Evolutionary conservation across 129 eudicot species (phyloP).

Genomic region (Saussurea involucrata): DNA sequence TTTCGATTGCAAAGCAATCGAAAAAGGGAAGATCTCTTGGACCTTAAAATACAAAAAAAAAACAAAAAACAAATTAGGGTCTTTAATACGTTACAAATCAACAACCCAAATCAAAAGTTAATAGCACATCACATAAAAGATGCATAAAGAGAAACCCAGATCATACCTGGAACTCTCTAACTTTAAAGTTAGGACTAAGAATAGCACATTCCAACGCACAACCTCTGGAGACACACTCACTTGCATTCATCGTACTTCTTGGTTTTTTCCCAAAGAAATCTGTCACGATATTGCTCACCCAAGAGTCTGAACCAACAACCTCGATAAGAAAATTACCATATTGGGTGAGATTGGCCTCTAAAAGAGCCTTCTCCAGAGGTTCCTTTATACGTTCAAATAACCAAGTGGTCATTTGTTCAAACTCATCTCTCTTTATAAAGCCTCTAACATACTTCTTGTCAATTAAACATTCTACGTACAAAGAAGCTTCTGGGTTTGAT

Average conservation of each 20-base stretch:
- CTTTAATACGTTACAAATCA: neutral
- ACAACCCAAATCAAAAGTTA: neutral
- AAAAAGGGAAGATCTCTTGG: slow-evolving; percentile 79
- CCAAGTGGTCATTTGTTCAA: slow-evolving; percentile 66
- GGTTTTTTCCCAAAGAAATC: slow-evolving; percentile 93
- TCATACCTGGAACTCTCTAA: slow-evolving; percentile 75
- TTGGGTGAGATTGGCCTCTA: slow-evolving; percentile 64
- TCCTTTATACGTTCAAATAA: slow-evolving; percentile 80
- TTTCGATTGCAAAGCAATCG: slow-evolving; percentile 80
- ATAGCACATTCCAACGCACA: slow-evolving; percentile 87
- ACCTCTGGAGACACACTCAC: slow-evolving; percentile 92
- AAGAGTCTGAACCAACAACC: slow-evolving; percentile 89
- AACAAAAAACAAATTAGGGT: neutral
- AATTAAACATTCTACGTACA: slow-evolving; percentile 82
- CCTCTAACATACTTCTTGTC: slow-evolving; percentile 90
- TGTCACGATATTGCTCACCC: slow-evolving; percentile 75
- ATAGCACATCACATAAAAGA: neutral
- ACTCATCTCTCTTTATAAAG: slow-evolving; percentile 73
- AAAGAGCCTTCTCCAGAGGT: slow-evolving; percentile 75
- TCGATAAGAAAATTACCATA: slow-evolving; percentile 65
- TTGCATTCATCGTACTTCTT: slow-evolving; percentile 89
- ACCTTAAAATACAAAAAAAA: slow-evolving; percentile 43
- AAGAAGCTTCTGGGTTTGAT: slow-evolving; percentile 83
- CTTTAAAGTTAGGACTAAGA: slow-evolving; percentile 88
- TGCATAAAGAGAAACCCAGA: neutral